Conservation (phyloP, 495 filamentous ascomycete species). For the Xylaria grammica region DNA sequence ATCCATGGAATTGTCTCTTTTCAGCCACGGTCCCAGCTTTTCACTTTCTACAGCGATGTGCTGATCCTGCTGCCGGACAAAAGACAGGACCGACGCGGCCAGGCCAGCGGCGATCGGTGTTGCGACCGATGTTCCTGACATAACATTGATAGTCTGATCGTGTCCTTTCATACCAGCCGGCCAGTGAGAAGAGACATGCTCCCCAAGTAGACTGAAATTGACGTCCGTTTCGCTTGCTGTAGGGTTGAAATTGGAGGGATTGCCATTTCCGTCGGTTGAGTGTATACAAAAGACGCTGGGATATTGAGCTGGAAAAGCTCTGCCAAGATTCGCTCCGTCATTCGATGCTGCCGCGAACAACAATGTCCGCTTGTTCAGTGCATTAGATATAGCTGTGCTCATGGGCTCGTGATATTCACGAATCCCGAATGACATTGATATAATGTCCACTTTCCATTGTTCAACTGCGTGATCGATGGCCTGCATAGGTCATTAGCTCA, state of each 20-base stretch:
- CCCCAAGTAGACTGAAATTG: slow-evolving; percentile 44
- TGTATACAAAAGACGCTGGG: slow-evolving; percentile 44
- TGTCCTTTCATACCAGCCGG: slow-evolving; percentile 30
- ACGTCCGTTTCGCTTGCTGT: slow-evolving; percentile 34
- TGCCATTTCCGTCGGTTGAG: slow-evolving; percentile 42
- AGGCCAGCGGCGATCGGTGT: slow-evolving; percentile 18
- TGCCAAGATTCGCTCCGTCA: slow-evolving; percentile 38
- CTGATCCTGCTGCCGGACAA: slow-evolving; percentile 31
- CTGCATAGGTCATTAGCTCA: slow-evolving; percentile 15
- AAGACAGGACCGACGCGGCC: slow-evolving; percentile 22
- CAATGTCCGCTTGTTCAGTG: slow-evolving; percentile 31
- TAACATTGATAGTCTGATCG: slow-evolving; percentile 29
- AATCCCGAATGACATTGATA: slow-evolving; percentile 45
- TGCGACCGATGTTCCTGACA: slow-evolving; percentile 31
- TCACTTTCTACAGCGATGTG: slow-evolving; percentile 1
- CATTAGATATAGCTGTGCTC: slow-evolving; percentile 34
- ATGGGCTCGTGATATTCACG: slow-evolving; percentile 36
- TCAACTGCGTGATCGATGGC: slow-evolving; percentile 41
- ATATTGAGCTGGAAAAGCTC: slow-evolving; percentile 43
- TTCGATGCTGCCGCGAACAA: slow-evolving; percentile 45
- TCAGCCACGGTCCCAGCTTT: neutral
- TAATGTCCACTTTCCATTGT: slow-evolving; percentile 44
- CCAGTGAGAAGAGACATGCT: slow-evolving; percentile 41
- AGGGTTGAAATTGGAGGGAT: slow-evolving; percentile 41
- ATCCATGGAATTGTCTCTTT: slow-evolving; percentile 17